Percentiles rank a stretch among this genome's conserved stretches.
Conservation (phyloP, 345 rosid species). For the Eucalyptus sideroxylon region DNA sequence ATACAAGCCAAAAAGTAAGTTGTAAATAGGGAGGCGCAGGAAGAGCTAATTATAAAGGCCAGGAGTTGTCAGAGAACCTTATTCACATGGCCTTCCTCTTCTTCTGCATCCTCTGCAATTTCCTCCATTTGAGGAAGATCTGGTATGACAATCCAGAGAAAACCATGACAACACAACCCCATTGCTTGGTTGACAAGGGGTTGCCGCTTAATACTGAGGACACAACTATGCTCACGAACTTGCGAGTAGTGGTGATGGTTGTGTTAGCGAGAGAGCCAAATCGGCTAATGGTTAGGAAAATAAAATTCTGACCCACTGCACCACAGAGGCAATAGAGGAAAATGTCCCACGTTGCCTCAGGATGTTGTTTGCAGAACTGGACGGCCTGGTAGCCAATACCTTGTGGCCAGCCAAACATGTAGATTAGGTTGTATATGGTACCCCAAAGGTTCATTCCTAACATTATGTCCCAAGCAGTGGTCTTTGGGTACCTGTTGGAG, state of each 20-base stretch:
- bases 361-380: conserved; percentile 73
- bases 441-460: conserved; percentile 97
- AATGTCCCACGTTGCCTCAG: conserved; percentile 91
- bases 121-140: conserved; percentile 87
- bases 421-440: conserved; percentile 73
- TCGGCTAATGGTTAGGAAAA: conserved; percentile 83
- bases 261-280: conserved; percentile 94
- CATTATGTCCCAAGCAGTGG: conserved; percentile 94
- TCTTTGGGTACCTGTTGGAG: conserved; percentile 64
- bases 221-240: conserved; percentile 85
- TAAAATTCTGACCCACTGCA: conserved; percentile 94
- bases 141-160: conserved; percentile 94
- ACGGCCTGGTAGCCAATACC: conserved; percentile 69
- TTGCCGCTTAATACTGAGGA: conserved; percentile 86
- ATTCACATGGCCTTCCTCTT: conserved; percentile 52
- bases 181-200: conserved; percentile 74
- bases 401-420: conserved; percentile 82
- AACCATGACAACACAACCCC: conserved; percentile 90
- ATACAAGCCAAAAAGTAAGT: neutral
- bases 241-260: conserved; percentile 88
- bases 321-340: conserved; percentile 80
- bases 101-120: conserved; percentile 59
- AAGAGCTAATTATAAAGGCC: neutral
- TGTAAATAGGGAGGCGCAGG: neutral
- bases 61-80: neutral